A percentile compares a stretch with the other conserved stretches of the same genome.
phyloP scores from a whole-genome alignment of 495 filamentous ascomycete genomes.

The Xylaria longipes region DNA sequence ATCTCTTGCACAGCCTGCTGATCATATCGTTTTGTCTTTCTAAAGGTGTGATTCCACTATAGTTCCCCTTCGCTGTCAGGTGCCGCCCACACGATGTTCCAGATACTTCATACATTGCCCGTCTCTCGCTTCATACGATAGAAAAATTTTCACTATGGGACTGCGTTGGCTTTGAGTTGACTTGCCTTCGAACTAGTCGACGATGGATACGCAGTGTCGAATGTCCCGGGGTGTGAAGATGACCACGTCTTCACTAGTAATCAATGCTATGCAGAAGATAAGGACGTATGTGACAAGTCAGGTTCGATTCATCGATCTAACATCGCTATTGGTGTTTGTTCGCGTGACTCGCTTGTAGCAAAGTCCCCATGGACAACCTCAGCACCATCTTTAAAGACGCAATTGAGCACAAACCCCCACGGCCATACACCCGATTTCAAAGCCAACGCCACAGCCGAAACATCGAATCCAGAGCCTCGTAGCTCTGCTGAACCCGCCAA shows the following conservation, averaged over 20 bases:
- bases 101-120: not conserved
- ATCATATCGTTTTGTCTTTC: not conserved
- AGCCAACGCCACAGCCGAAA: not conserved
- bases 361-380: not conserved
- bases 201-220: not conserved
- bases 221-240: not conserved
- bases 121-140: not conserved
- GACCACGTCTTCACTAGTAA: not conserved
- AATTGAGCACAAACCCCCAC: not conserved
- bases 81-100: not conserved
- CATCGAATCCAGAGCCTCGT: constrained; percentile 1
- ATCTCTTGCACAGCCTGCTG: not conserved
- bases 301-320: not conserved
- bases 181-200: not conserved
- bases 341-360: not conserved
- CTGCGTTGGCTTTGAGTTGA: not conserved
- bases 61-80: not conserved
- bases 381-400: not conserved
- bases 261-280: not conserved
- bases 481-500: not conserved
- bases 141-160: not conserved
- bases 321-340: not conserved
- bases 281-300: not conserved
- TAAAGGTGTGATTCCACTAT: not conserved
- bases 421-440: not conserved